Percentiles rank a stretch among this genome's conserved stretches.
These are phyloP conservation scores for Penicillium canescens DNA, from an alignment of 495 filamentous ascomycete species.

Conservation along the genomic window DNA sequence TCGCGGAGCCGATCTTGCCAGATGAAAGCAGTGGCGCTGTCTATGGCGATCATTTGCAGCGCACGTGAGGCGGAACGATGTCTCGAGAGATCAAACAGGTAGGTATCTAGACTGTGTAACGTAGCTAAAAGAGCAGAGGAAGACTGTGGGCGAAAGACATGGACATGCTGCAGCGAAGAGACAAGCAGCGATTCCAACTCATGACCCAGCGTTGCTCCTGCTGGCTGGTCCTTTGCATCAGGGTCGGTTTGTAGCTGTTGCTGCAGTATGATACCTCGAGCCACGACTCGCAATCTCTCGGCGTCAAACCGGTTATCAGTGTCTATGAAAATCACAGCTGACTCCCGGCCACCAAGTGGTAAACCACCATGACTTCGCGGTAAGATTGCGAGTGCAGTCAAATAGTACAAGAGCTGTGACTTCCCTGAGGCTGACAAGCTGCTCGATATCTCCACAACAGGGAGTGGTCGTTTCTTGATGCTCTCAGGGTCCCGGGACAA, in stretches of 20 bases:
- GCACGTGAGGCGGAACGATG: constrained; percentile 50
- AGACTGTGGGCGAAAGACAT: constrained; percentile 58
- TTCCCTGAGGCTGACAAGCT: constrained; percentile 57
- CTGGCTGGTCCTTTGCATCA: background rate
- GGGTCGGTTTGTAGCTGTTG: constrained; percentile 5
- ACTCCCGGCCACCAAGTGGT: constrained; percentile 45
- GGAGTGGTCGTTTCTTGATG: constrained; percentile 30
- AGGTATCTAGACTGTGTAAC: constrained; percentile 43
- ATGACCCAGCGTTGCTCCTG: background rate
- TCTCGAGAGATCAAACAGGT: constrained; percentile 49
- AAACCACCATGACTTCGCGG: constrained; percentile 39
- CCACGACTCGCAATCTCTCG: constrained; percentile 50
- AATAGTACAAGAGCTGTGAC: constrained; percentile 69
- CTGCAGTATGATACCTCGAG: constrained; percentile 24
- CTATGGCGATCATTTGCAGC: constrained; percentile 53
- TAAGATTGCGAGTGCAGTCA: constrained; percentile 60
- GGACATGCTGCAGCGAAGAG: constrained; percentile 46
- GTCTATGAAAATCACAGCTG: constrained; percentile 70
- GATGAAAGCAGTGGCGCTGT: constrained; percentile 57
- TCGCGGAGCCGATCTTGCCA: constrained; percentile 57
- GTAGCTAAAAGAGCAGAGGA: constrained; percentile 54
- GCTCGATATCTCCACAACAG: constrained; percentile 59
- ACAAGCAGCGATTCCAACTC: constrained; percentile 32
- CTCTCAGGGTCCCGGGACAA: constrained; percentile 10
- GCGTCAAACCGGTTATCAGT: constrained; percentile 66